These are phyloP conservation scores for Suillus cothurnatus DNA, from an alignment of 768 basidiomycete species.

Conservation along the genomic window DNA sequence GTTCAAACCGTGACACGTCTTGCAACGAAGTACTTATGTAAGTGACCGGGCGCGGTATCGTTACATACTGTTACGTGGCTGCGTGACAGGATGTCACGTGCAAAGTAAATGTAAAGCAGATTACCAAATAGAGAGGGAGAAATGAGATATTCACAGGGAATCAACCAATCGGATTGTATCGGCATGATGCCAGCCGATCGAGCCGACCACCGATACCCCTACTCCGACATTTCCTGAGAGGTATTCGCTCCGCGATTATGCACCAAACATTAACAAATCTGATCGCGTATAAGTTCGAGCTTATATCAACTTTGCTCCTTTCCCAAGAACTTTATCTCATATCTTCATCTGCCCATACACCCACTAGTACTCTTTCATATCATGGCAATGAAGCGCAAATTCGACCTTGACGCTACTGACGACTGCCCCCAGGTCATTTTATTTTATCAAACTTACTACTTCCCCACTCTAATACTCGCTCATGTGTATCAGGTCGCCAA, in stretches of 20 bases:
- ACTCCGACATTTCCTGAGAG: constrained; percentile 18
- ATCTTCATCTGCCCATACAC: constrained; percentile 11
- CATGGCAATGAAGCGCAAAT: constrained; percentile 81
- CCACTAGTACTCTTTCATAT: constrained; percentile 7
- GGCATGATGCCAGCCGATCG: constrained; percentile 16
- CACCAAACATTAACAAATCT: constrained; percentile 30
- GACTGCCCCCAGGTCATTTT: constrained; percentile 47
- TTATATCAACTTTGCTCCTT: constrained; percentile 21
- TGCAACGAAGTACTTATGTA: not conserved
- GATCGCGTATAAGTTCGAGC: constrained; percentile 34
- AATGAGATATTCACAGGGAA: constrained; percentile 3
- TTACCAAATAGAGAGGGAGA: constrained; percentile 11
- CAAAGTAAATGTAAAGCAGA: constrained; percentile 5
- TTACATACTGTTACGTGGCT: not conserved
- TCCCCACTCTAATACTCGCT: constrained; percentile 21
- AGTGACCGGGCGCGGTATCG: not conserved
- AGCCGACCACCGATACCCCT: constrained; percentile 20
- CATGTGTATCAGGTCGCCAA: constrained; percentile 50
- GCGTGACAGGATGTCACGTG: not conserved
- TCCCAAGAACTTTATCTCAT: constrained; percentile 25
- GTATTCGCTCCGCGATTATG: constrained; percentile 24
- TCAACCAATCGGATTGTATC: constrained; percentile 32
- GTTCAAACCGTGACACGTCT: constrained; percentile 3
- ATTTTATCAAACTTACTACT: constrained; percentile 15
- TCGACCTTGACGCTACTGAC: constrained; percentile 59